Base-by-base conservation (phyloP, 75 land plant species). In the Gnetum montanum region DNA sequence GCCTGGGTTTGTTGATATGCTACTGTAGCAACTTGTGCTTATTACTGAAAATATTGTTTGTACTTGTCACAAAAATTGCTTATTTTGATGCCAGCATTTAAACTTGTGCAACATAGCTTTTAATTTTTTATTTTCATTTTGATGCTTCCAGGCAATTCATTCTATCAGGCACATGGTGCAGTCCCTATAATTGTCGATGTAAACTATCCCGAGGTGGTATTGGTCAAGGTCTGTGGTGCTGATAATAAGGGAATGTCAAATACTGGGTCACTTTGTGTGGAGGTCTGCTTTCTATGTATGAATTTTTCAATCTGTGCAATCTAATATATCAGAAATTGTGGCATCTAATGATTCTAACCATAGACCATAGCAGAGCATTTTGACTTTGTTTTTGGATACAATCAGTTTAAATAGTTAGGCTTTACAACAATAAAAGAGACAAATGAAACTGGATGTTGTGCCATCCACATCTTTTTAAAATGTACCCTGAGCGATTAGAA, bases 191-290 rank as follows among this genome's bases (percentile, higher is more conserved):
- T 52, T 30, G 73, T 71, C 18, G 90, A 75, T 15, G 82, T 81
- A 26, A 82, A 94, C 49, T 75, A 72, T 49, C 75, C 66, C 34
- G 90, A 89, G 71, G 37, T 94, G 58, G 75, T 85, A 7, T 82
- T 82, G 6, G 53, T 84, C 23, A 53, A 59, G 38, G 46, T 58
- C 2, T 24, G 59, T 28, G 62, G 61, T 20, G 15, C 41, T 50
- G 62, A 76, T 11, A 31, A 52, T 23, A 58, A 19, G 28, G 62
- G 49, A n/a, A n/a, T 6, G 44, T 31, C 68, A 43, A 37, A 38
- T 10, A 62, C 35, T 60, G 59, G 67, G 31, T 55, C 58, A 11
- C 58, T 82, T 24, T 34, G 49, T 67, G 46, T 85, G 29, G 71
- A 82, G 84, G 92, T 86, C 28, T 54, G 52, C 35, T 43, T 8